Conservation (phyloP, 2,329 filamentous ascomycete genomes). For the Colletotrichum musicola region DNA sequence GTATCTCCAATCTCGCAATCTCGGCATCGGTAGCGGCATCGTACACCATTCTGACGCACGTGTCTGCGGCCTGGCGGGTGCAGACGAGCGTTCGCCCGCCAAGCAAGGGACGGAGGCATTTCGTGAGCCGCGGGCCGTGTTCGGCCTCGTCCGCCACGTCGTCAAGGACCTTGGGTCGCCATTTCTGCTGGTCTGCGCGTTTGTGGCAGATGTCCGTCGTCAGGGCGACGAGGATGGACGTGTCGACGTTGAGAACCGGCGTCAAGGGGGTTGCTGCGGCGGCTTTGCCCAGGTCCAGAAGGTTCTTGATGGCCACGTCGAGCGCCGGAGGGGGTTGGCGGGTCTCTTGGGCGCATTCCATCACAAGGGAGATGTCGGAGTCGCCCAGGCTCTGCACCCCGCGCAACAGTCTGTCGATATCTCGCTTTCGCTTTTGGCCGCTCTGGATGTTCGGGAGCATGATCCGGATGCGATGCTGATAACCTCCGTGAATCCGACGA, state of each 20-base stretch:
- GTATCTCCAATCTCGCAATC: slow-evolving; percentile 25
- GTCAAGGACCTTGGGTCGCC: slow-evolving; percentile 44
- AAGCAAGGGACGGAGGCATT: slow-evolving; percentile 50
- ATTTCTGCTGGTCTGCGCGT: slow-evolving; percentile 47
- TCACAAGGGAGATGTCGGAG: slow-evolving; percentile 46
- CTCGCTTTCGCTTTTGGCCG: slow-evolving; percentile 42
- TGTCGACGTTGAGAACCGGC: slow-evolving; percentile 53
- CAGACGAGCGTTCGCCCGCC: slow-evolving; percentile 49
- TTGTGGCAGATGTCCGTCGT: slow-evolving; percentile 55
- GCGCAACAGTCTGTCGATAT: slow-evolving; percentile 50
- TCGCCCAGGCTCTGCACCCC: slow-evolving; percentile 45
- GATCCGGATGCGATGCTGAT: slow-evolving; percentile 52
- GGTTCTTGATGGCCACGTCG: slow-evolving; percentile 45
- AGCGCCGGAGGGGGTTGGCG: slow-evolving; percentile 44
- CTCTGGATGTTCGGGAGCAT: slow-evolving; percentile 49
- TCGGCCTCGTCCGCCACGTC: slow-evolving; percentile 36
- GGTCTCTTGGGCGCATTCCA: slow-evolving; percentile 44
- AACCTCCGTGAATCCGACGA: slow-evolving; percentile 45
- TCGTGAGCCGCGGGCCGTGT: slow-evolving; percentile 36
- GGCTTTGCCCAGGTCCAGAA: slow-evolving; percentile 46
- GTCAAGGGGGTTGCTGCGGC: slow-evolving; percentile 45
- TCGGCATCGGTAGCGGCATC: slow-evolving; percentile 33
- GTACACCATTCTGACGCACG: slow-evolving; percentile 46
- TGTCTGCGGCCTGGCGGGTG: slow-evolving; percentile 53
- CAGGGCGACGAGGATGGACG: slow-evolving; percentile 55